Evolutionary conservation across 495 filamentous ascomycete species (phyloP).

Genomic region (Xylaria castorea): DNA sequence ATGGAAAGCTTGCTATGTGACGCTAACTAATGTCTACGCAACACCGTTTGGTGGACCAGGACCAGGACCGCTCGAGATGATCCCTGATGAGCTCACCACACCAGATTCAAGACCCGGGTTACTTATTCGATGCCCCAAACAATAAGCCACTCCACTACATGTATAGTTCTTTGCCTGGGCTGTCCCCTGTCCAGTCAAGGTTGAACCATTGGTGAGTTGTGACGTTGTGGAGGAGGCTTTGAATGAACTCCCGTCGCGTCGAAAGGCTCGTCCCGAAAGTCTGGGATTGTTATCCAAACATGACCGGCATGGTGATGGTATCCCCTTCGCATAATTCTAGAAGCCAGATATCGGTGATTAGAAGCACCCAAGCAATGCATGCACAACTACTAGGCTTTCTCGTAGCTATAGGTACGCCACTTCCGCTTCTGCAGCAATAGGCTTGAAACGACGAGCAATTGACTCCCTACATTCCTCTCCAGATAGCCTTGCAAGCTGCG

Average conservation of each 20-base stretch:
- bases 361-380: not conserved
- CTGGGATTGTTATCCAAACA: constrained; percentile 24
- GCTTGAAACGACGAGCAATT: not conserved
- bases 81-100: constrained; percentile 17
- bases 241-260: constrained; percentile 27
- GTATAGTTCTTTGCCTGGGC: not conserved
- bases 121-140: not conserved
- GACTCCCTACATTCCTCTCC: not conserved
- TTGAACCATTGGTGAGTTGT: constrained; percentile 19
- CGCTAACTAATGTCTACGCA: constrained; percentile 6
- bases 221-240: constrained; percentile 27
- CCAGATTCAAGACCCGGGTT: not conserved
- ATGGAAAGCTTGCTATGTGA: constrained; percentile 13
- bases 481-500: constrained; percentile 15
- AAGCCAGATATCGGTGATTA: not conserved
- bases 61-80: constrained; percentile 5
- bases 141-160: constrained; percentile 11
- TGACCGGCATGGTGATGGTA: constrained; percentile 12
- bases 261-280: constrained; percentile 30
- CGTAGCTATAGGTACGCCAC: not conserved
- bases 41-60: constrained; percentile 8
- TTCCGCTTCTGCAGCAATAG: not conserved
- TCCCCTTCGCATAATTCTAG: constrained; percentile 1
- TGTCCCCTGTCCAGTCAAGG: constrained; percentile 18
- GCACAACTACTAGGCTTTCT: not conserved